Percentiles rank a stretch among this genome's conserved stretches.
These are phyloP conservation scores for Oidium heveae DNA, from an alignment of 2,329 filamentous ascomycete genomes.

Conservation along the genomic window DNA sequence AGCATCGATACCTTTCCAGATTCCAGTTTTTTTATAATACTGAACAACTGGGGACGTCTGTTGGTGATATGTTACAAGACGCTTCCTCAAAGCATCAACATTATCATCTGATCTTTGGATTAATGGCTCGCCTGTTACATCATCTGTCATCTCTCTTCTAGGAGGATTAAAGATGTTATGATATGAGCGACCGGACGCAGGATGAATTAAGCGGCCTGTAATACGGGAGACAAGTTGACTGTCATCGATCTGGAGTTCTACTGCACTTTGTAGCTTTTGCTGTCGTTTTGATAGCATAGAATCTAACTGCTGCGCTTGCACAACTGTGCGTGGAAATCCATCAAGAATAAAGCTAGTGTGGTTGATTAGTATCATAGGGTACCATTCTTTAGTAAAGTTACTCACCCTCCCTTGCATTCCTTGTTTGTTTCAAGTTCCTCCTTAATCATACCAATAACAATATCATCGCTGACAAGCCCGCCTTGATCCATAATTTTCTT, in stretches of 20 bases:
- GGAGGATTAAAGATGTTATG: constrained; percentile 98
- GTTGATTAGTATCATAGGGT: background rate
- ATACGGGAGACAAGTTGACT: constrained; percentile 81
- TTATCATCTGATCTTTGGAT: constrained; percentile 96
- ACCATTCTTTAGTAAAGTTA: constrained; percentile 5
- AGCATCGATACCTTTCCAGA: constrained; percentile 89
- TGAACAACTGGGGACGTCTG: constrained; percentile 82
- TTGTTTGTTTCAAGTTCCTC: constrained; percentile 79
- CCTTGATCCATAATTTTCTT: constrained; percentile 99
- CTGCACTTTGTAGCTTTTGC: constrained; percentile 75
- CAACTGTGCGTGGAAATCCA: constrained; percentile 89
- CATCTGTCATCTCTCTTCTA: constrained; percentile 82
- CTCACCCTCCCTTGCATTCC: constrained; percentile 91
- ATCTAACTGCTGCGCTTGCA: constrained; percentile 85
- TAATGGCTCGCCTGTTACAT: constrained; percentile 85
- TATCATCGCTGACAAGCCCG: constrained; percentile 92
- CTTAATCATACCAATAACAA: constrained; percentile 99
- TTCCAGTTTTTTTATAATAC: constrained; percentile 94
- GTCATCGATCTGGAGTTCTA: constrained; percentile 95
- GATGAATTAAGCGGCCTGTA: constrained; percentile 86
- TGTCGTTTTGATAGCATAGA: constrained; percentile 58
- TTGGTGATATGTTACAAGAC: constrained; percentile 72
- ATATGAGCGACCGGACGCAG: constrained; percentile 86
- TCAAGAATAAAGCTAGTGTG: constrained; percentile 75
- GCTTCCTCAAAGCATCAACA: constrained; percentile 84